phyloP scores from a whole-genome alignment of 768 basidiomycete species.

The Tricholoma bakamatsutake region DNA sequence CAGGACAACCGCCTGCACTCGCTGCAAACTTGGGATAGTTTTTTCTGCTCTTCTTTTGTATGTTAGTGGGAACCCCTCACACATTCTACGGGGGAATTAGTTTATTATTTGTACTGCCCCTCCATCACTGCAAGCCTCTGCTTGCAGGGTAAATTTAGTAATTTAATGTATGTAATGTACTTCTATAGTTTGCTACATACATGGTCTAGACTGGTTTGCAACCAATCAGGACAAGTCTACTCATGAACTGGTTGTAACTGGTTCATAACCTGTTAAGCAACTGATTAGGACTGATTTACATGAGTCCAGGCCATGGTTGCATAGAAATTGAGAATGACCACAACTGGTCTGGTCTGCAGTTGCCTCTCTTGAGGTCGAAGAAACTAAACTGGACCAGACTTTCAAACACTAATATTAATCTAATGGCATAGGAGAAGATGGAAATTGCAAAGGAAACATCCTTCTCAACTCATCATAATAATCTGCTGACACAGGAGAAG shows the following conservation, averaged over 20 bases:
- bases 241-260: not conserved
- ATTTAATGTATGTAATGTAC: not conserved
- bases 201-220: not conserved
- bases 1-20: too few species aligned
- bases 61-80: not conserved
- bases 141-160: not conserved
- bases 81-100: not conserved
- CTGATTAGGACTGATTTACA: not conserved
- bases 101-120: too few species aligned
- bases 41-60: not conserved
- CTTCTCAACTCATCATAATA: too few species aligned
- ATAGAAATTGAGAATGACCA: not conserved
- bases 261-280: not conserved
- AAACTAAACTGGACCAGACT: too few species aligned
- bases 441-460: too few species aligned
- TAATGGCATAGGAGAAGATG: too few species aligned
- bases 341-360: not conserved
- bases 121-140: too few species aligned
- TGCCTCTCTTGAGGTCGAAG: too few species aligned
- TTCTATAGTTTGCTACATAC: not conserved
- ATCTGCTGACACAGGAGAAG: too few species aligned
- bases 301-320: not conserved
- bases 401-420: too few species aligned
- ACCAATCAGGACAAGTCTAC: too few species aligned
- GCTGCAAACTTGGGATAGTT: too few species aligned